A percentile compares a stretch with the other conserved stretches of the same genome.
These are phyloP conservation scores for Coprinopsis marcescibilis DNA, from an alignment of 768 basidiomycete species.

Conservation along the genomic window DNA sequence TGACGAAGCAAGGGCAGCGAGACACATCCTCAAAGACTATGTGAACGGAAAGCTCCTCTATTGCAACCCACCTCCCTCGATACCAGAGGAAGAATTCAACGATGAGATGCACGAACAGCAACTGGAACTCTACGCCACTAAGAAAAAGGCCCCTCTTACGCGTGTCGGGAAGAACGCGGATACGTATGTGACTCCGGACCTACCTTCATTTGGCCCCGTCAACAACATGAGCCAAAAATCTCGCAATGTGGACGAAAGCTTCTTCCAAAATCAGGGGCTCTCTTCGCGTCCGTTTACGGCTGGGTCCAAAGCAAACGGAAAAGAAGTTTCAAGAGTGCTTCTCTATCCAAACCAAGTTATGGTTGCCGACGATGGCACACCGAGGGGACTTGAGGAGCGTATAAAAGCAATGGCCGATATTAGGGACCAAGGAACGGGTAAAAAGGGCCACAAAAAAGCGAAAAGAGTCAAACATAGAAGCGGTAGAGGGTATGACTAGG, in stretches of 20 bases:
- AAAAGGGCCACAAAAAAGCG: slow-evolving; percentile 83
- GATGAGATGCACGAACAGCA: slow-evolving; percentile 55
- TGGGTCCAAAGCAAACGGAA: slow-evolving; percentile 48
- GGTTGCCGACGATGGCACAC: slow-evolving; percentile 75
- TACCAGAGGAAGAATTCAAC: slow-evolving; percentile 70
- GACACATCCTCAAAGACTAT: slow-evolving; percentile 93
- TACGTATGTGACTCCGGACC: slow-evolving; percentile 58
- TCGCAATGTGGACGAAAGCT: slow-evolving; percentile 68
- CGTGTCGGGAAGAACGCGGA: slow-evolving; percentile 81
- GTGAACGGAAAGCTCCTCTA: slow-evolving; percentile 91
- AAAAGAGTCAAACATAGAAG: slow-evolving; percentile 84
- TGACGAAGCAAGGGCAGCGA: slow-evolving; percentile 90
- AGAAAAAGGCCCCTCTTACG: slow-evolving; percentile 85
- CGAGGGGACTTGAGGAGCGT: slow-evolving; percentile 35
- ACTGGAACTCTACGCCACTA: slow-evolving; percentile 55
- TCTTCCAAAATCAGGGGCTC: slow-evolving; percentile 60
- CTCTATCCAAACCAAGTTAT: slow-evolving; percentile 82
- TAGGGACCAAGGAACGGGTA: slow-evolving; percentile 37
- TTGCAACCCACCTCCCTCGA: slow-evolving; percentile 82
- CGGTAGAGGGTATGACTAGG: slow-evolving; percentile 85
- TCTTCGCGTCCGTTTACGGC: slow-evolving; percentile 61
- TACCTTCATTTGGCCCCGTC: slow-evolving; percentile 20
- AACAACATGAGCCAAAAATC: slow-evolving; percentile 48
- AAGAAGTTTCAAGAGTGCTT: slow-evolving; percentile 56
- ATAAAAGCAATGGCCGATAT: slow-evolving; percentile 38